Evolutionary conservation across 2,329 filamentous ascomycete genomes (phyloP).

Genomic region (Zalaria sp.): DNA sequence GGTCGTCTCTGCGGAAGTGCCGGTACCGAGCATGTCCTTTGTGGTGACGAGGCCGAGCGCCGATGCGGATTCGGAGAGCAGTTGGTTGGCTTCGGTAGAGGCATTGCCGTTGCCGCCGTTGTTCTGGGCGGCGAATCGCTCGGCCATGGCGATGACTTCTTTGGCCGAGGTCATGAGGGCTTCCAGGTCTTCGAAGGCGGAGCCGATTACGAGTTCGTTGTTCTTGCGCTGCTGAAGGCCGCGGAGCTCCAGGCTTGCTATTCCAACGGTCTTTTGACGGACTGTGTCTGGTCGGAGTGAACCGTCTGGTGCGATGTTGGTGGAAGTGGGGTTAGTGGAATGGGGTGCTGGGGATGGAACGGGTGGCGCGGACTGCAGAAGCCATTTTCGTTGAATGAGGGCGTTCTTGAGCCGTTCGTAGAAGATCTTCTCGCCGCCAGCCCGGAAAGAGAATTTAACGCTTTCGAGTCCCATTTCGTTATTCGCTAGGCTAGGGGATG

Average conservation of each 20-base stretch:
- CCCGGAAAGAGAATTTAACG: constrained; percentile 84
- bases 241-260: constrained; percentile 80
- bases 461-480: constrained; percentile 50
- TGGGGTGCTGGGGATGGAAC: constrained; percentile 42
- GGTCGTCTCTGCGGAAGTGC: constrained; percentile 59
- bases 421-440: constrained; percentile 79
- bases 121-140: constrained; percentile 63
- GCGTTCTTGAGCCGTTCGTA: constrained; percentile 77
- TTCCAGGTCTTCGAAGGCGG: constrained; percentile 89
- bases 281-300: constrained; percentile 2
- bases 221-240: constrained; percentile 77
- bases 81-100: constrained; percentile 52
- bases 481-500: constrained; percentile 24
- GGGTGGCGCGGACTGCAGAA: constrained; percentile 78
- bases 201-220: constrained; percentile 85
- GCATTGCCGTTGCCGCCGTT: constrained; percentile 40
- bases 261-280: constrained; percentile 56
- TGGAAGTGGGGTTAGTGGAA: constrained; percentile 11
- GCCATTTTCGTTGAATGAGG: constrained; percentile 88
- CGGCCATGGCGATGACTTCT: constrained; percentile 84
- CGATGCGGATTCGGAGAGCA: constrained; percentile 69
- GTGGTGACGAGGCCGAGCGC: constrained; percentile 85
- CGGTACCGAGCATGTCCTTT: constrained; percentile 72
- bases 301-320: constrained; percentile 16
- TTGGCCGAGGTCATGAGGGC: constrained; percentile 96